Conservation (phyloP, 129 eudicot genomes). For the Centella asiatica region DNA sequence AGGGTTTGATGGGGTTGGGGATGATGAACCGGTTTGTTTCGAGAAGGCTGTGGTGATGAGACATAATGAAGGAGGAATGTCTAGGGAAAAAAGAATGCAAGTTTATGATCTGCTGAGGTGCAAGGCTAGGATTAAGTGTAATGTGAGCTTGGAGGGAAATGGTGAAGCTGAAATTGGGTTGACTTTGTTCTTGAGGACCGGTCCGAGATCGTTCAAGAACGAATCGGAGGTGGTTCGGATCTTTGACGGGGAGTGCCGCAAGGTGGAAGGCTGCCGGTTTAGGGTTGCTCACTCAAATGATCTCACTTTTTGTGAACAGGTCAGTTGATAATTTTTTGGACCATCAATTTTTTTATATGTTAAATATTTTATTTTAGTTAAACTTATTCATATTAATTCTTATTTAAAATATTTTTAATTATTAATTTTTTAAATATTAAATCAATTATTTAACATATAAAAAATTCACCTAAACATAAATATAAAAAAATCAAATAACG, state of each 20-base stretch:
- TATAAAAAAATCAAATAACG: too few relatives aligned
- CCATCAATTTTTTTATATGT: too few relatives aligned
- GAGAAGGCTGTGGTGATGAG: conserved; percentile 91
- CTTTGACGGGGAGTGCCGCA: conserved; percentile 43
- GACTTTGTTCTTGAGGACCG: conserved; percentile 65
- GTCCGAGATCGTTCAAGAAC: conserved; percentile 60
- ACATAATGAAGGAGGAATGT: conserved; percentile 83
- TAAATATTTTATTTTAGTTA: too few relatives aligned
- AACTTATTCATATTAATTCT: too few relatives aligned
- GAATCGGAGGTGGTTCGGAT: conserved; percentile 53
- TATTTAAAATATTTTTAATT: too few relatives aligned
- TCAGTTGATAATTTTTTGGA: conserved; percentile 13
- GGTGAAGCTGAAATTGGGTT: conserved; percentile 32
- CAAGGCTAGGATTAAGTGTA: conserved; percentile 54
- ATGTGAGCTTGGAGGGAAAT: conserved; percentile 18
- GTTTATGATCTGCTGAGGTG: conserved; percentile 67
- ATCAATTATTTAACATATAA: too few relatives aligned
- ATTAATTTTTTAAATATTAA: too few relatives aligned
- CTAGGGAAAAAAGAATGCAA: conserved; percentile 47
- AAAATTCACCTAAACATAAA: too few relatives aligned
- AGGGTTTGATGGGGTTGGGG: conserved; percentile 16
- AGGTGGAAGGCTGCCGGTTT: conserved; percentile 46
- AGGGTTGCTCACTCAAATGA: conserved; percentile 59
- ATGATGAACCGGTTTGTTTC: conserved; percentile 33
- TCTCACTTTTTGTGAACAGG: conserved; percentile 83